Base-by-base conservation (phyloP, 768 basidiomycete genomes). In the Tulasnella sp. region DNA sequence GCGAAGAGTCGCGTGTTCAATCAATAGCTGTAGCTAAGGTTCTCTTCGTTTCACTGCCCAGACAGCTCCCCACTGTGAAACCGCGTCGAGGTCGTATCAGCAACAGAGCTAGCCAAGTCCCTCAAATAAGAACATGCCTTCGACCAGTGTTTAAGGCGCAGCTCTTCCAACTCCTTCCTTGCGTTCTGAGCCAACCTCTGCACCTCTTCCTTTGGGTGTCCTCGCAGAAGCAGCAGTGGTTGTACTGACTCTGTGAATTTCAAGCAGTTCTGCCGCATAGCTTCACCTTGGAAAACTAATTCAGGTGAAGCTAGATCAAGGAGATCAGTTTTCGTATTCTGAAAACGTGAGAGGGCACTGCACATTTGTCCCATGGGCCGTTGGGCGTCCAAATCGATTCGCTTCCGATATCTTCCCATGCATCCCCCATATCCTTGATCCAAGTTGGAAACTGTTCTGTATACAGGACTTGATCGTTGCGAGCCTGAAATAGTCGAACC, bases 351-450 rank as follows among this genome's bases (percentile, higher is more conserved):
- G 34, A 14, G 18, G 6, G 12, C 1, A 69, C 31, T 31, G 20
- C 28, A 69, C 64, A 28, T 37, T 69, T 28, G 64, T 69, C 34
- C 72, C 74, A 80, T 46, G 79, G 28, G 37, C 79, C 79, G 24
- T 75, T 34, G 31, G 79, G 40, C 4, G 37, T 34, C 42, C 58
- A 80, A 20, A 74, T 7, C 20, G 42, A 4, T 48, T 75, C 7
- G 1, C 34, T 22, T 12, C 79, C 72, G 11, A 46, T n/a, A 44
- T 73, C 72, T n/a, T 46, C 79, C 79, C 79, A 80, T 41, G n/a
- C 46, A 37, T 75, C 74, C 8, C 72, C 79, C 79, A 80, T 80
- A 8, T 58, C 48, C 46, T 54, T 22, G 20, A 80, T 41, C 40
- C 34, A 80, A n/a, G 37, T 37, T 4, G 72, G 72, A 41, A 80